Evolutionary conservation across 1,139 yeast species (phyloP), one percentile per base, ranked within the genome.

Genomic region (Arxiozyma slooffiae): DNA sequence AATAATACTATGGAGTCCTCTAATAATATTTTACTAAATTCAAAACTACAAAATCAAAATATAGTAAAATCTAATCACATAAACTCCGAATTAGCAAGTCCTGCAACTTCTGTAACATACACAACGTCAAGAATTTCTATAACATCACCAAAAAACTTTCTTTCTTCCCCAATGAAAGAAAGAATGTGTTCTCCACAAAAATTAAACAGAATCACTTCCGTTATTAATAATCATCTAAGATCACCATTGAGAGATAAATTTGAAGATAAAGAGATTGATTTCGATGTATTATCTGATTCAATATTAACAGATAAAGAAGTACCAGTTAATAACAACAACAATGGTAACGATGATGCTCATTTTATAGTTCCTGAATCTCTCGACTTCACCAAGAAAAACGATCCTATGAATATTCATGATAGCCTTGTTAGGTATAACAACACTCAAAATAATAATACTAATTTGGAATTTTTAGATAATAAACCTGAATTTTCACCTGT

Each of bases 101-200:
- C 69, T n/a, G 68, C 69, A 1, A 57, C 68, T 0, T 66, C 68
- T 4, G 64, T 63, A 7, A 56, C 66, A 2, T 66, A 66, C 43
- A 66, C 66, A 16, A 66, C 67, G 1, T 66, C 69, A 3, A 60
- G 69, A 52, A 64, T 66, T 21, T 60, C 66, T 17, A 64, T 64
- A 8, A 57, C 57, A 22, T 60, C 66, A 20, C 62, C 65, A 9
- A 56, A 54, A n/a, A 49, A 44, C 37, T 46, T 48, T 7, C 18
- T 44, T 16, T 41, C 41, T 18, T 51, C 55, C 7, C 54, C 57
- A 4, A 22, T 47, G 6, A 54, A 55, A 48, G 55, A 55, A 46
- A 53, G 58, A 36, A 38, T 53, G 16, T 47, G 52, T 22, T 61
- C 66, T 9, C 66, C 66, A n/a, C 64, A 60, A 44, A 50, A 58